A percentile compares a stretch with the other conserved stretches of the same genome.
These are phyloP conservation scores for Spironucleus salmonicida DNA, from an alignment of 208 protist species.

Conservation along the genomic window DNA sequence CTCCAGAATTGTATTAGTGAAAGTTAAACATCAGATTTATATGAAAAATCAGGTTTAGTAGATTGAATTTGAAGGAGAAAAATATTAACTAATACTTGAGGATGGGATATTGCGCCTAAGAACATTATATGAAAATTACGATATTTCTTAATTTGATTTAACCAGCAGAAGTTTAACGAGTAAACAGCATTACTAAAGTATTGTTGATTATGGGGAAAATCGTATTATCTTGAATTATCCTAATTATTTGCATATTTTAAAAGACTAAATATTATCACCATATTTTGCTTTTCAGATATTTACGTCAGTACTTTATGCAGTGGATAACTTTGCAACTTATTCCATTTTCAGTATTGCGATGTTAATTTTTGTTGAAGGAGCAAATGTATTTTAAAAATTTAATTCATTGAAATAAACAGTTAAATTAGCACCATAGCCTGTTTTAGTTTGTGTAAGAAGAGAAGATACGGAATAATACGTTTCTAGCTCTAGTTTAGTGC, in stretches of 20 bases:
- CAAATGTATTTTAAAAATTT: conserved; percentile 1
- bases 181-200: not conserved
- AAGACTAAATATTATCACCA: not conserved
- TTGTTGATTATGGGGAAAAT: conserved; percentile 2
- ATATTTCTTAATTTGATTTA: too few relatives aligned
- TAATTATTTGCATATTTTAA: not conserved
- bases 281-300: conserved; percentile 23
- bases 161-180: not conserved
- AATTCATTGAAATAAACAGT: not conserved
- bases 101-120: too few relatives aligned
- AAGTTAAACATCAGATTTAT: too few relatives aligned
- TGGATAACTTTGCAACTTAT: conserved; percentile 22
- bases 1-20: too few relatives aligned
- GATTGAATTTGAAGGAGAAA: too few relatives aligned
- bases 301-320: not conserved
- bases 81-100: too few relatives aligned
- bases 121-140: too few relatives aligned
- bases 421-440: not conserved
- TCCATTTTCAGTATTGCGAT: not conserved
- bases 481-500: not conserved
- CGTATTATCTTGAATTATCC: not conserved
- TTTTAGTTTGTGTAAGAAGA: not conserved
- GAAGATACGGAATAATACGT: not conserved
- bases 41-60: too few relatives aligned
- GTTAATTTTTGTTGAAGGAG: conserved; percentile 15